phyloP scores from a whole-genome alignment of 2,329 filamentous ascomycete genomes.

The Ophiostoma piceae region DNA sequence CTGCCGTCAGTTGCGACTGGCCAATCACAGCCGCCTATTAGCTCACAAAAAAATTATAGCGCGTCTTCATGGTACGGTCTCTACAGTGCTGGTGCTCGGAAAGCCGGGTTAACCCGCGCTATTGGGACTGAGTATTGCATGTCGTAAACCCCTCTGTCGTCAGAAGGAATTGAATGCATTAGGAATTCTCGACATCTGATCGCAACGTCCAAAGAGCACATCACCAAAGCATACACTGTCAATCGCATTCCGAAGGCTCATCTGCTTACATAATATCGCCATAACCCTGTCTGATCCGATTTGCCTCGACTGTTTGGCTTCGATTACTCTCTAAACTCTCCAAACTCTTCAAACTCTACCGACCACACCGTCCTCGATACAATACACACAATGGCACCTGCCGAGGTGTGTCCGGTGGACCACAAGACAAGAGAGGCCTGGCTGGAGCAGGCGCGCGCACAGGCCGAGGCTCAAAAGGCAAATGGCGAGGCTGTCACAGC shows the following conservation, averaged over 20 bases:
- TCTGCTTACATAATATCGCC: neutral
- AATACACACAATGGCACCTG: neutral
- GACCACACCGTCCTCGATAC: neutral
- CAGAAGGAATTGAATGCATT: neutral
- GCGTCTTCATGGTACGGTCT: neutral
- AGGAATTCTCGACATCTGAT: neutral
- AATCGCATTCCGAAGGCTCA: neutral
- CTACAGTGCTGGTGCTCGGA: neutral
- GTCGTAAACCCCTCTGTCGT: neutral
- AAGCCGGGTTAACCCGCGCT: conserved; percentile 7
- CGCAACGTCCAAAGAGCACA: neutral
- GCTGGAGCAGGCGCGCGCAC: conserved; percentile 63
- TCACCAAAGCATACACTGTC: neutral
- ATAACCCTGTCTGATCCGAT: neutral
- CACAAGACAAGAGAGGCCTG: conserved; percentile 82
- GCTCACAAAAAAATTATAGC: neutral
- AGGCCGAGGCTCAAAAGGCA: conserved; percentile 33
- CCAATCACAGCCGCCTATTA: neutral
- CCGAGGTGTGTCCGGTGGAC: conserved; percentile 70
- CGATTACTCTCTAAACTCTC: neutral
- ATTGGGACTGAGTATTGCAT: neutral
- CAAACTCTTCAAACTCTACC: neutral
- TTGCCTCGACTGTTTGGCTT: neutral
- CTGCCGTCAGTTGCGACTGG: neutral
- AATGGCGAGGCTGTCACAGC: conserved; percentile 11